A percentile compares a stretch with the other conserved stretches of the same genome.
phyloP scores from a whole-genome alignment of 768 basidiomycete species.

The Cyathus striatus region DNA sequence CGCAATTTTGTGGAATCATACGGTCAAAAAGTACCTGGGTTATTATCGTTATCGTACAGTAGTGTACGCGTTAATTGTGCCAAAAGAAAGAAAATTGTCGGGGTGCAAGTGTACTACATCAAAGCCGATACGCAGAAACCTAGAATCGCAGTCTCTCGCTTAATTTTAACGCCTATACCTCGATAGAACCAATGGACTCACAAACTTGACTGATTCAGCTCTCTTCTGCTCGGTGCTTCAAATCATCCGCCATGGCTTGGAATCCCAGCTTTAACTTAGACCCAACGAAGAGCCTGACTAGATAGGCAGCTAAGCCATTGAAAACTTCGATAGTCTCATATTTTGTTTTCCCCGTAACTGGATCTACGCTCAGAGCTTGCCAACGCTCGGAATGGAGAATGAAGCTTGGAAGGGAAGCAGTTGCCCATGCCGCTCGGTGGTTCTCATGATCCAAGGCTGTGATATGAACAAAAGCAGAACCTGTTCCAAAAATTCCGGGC shows the following conservation, averaged over 20 bases:
- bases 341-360: constrained; percentile 46
- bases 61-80: no score
- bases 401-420: constrained; percentile 34
- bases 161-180: no score
- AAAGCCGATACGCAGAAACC: no score
- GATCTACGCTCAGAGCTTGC: constrained; percentile 51
- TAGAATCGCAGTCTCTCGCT: no score
- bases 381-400: constrained; percentile 53
- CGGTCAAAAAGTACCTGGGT: no score
- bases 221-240: constrained; percentile 49
- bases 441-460: constrained; percentile 47
- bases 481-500: constrained; percentile 27
- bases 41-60: no score
- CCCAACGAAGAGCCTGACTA: constrained; percentile 40
- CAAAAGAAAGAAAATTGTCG: no score
- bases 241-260: constrained; percentile 47
- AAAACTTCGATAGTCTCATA: constrained; percentile 68
- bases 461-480: constrained; percentile 39
- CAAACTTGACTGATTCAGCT: no score
- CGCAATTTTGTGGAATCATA: no score
- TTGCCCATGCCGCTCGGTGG: constrained; percentile 54
- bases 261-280: constrained; percentile 40
- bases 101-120: no score
- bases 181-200: no score
- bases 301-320: constrained; percentile 46